Evolutionary conservation across 345 rosid genomes (phyloP), one percentile per base, ranked within the genome.

Genomic region (Cardamine occulta): DNA sequence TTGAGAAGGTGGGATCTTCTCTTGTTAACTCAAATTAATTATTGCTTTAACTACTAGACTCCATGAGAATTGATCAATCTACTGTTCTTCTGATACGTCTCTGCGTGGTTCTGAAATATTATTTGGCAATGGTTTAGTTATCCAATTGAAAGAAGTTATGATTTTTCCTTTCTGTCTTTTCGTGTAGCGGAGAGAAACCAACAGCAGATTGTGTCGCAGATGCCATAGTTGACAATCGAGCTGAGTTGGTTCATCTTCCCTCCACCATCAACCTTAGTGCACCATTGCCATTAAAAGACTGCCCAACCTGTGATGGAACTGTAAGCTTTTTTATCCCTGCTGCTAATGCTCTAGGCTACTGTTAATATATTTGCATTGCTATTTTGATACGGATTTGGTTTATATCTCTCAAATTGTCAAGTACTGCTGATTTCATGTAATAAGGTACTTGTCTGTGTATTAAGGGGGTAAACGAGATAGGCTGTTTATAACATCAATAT

Each of bases 261-360:
- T 86, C 91, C 19, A 66, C 90, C 26, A 37, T 89, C 63, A 84
- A 91, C 82, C 82, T 87, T 55, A 84, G 83, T 80, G 59, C 82
- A 29, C 87, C 96, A 58, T 81, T 93, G 80, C 98, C 98, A 54
- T 80, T 83, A 54, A 93, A 93, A 83, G 96, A 93, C 55, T 93
- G 98, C 69, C 94, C 90, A 35, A 84, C 85, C 74, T 93, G 97
- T 68, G 98, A 93, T 81, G 97, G 96, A 83, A 89, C 94, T 54
- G 98, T 93, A 78, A 87, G 92, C 68, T 28, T 57, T 57, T 45
- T 55, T 68, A 1, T 29, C 37, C 28, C 19, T 32, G 4, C 61
- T 65, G 17, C 44, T 37, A 64, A 39, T 58, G 39, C 45, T 21
- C 17, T 51, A 39, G 10, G 31, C 44, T 9, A 4, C 21, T 4